Base-by-base conservation (phyloP, 1,284 basidiomycete genomes). In the Pseudozyma sp. region DNA sequence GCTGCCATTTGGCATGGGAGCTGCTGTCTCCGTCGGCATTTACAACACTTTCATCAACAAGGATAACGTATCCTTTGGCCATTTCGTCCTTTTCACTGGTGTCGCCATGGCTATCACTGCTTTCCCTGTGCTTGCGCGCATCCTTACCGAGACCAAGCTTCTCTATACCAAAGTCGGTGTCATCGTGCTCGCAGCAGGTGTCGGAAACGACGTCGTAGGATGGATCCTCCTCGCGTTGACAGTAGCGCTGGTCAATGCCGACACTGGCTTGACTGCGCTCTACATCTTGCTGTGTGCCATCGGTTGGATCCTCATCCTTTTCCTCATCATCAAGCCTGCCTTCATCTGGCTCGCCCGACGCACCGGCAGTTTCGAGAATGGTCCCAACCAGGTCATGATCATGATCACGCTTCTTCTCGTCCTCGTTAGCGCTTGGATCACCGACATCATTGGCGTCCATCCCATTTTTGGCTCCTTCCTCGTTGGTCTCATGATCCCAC, bases 21-120 rank as follows among this genome's bases (percentile, higher is more conserved):
- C 92, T 0, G 94, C 90, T 0, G 88, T 97, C 13, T 89, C 94
- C 0, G 88, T 91, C 3, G 91, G 93, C 1, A 83, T 98, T 38
- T 98, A 96, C 87, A 86, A 91, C 57, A 83, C 89, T 4, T 96
- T 95, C 85, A 91, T 96, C 80, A 88, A 91, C 75, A 53, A 49
- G 12, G 63, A 80, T 31, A 86, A 85, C 48, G 89, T 92, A 61
- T 86, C 90, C 47, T 90, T 93, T 84, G 91, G 93, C 1, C 89
- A 97, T 83, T 98, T 98, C 85, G 90, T 98, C 88, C 90, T 99
- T 45, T 98, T 97, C 86, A 91, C 93, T 44, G 93, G 94, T 52
- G 93, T 96, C 16, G 91, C 94, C 0, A 94, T 91, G 86, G 91
- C 92, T 3, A 97, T 97, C 85, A 97, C 95, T 0, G 95, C 95